Conservation (phyloP, 202 grass and related monocot genomes). For the Setaria italica region DNA sequence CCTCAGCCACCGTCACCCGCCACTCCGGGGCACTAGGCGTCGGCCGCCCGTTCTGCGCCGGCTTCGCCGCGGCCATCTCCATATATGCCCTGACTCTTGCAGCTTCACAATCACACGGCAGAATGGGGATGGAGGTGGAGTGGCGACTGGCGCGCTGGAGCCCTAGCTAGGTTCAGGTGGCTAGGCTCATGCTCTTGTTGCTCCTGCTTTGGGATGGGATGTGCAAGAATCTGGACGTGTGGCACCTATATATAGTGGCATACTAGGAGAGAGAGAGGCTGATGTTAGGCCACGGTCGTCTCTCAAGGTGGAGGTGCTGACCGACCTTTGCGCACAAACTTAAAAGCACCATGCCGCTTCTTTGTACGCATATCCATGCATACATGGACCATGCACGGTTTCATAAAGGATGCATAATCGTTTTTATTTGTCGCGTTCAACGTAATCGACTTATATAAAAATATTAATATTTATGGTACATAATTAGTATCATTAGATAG, state of each 20-base stretch:
- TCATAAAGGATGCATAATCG: too few species aligned
- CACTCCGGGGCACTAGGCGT: conserved; percentile 40
- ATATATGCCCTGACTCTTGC: background rate
- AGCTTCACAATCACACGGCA: background rate
- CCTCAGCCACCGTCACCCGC: conserved; percentile 57
- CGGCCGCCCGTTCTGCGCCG: conserved; percentile 1
- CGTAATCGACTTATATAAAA: too few species aligned
- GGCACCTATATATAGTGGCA: background rate
- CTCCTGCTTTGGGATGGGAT: conserved; percentile 6
- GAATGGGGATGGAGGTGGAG: background rate
- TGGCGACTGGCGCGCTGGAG: background rate
- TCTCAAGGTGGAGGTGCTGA: background rate
- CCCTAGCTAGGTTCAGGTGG: background rate
- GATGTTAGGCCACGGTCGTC: background rate
- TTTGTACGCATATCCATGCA: too few species aligned
- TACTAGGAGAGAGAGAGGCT: background rate
- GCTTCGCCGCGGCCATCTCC: background rate
- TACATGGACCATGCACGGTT: too few species aligned
- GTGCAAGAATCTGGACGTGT: background rate
- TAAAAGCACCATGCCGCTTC: background rate
- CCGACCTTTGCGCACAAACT: background rate
- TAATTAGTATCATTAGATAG: too few species aligned
- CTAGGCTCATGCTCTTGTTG: background rate
- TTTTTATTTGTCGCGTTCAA: too few species aligned
- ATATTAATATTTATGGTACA: too few species aligned